A percentile compares a stretch with the other conserved stretches of the same genome.
Evolutionary conservation across 2,329 filamentous ascomycete genomes (phyloP).

Genomic region (Ophiostoma perfectum): DNA sequence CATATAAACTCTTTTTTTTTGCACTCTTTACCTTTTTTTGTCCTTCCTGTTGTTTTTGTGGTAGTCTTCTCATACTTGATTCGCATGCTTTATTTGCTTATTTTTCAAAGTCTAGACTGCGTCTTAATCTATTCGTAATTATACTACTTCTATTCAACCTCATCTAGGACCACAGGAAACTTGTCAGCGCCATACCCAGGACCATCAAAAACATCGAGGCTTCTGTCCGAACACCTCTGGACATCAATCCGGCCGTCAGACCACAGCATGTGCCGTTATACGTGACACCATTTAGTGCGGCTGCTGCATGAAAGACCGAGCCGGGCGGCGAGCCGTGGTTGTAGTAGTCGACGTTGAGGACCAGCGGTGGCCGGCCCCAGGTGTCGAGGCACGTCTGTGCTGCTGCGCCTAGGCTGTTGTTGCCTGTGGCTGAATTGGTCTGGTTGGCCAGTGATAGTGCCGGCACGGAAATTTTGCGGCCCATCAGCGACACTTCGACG

Average conservation of each 20-base stretch:
- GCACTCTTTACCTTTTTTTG: not conserved
- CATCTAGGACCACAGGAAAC: not conserved
- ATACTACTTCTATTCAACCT: not conserved
- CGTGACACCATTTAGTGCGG: slow-evolving; percentile 64
- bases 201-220: not conserved
- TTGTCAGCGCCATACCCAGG: not conserved
- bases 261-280: slow-evolving; percentile 59
- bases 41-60: not conserved
- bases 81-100: not conserved
- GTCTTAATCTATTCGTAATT: not conserved
- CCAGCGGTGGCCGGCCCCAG: slow-evolving; percentile 68
- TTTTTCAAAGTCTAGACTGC: too few relatives aligned
- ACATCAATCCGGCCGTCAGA: slow-evolving; percentile 17
- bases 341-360: slow-evolving; percentile 82
- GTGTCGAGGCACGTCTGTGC: slow-evolving; percentile 55
- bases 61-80: not conserved
- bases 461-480: slow-evolving; percentile 61
- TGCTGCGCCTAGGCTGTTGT: slow-evolving; percentile 60
- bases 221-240: not conserved
- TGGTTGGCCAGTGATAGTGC: slow-evolving; percentile 63
- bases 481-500: slow-evolving; percentile 63
- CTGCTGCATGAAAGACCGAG: slow-evolving; percentile 71
- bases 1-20: slow-evolving; percentile 13
- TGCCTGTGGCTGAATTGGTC: slow-evolving; percentile 63
- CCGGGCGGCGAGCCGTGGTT: slow-evolving; percentile 62